These are phyloP conservation scores for Microcera coccophila DNA, from an alignment of 2,329 filamentous ascomycete species.

Conservation along the genomic window DNA sequence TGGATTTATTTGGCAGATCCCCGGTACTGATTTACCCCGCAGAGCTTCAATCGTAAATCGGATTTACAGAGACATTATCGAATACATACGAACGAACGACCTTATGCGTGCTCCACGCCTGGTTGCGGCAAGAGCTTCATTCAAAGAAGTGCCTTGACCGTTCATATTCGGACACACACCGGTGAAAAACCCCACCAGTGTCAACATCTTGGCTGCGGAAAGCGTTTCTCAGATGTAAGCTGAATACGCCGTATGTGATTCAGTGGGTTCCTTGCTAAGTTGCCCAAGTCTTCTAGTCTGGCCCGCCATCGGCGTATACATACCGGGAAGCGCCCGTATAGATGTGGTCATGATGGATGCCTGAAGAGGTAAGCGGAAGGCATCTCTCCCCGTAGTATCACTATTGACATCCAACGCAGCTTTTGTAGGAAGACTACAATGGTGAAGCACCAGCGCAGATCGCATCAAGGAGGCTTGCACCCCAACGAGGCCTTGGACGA, in stretches of 20 bases:
- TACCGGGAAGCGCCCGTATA: slow-evolving; percentile 63
- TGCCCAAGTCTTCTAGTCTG: slow-evolving; percentile 57
- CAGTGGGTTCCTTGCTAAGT: slow-evolving; percentile 12
- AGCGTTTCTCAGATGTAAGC: slow-evolving; percentile 66
- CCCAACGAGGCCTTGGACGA: slow-evolving; percentile 52
- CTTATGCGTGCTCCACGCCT: slow-evolving; percentile 57
- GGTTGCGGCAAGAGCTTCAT: slow-evolving; percentile 69
- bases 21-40: slow-evolving; percentile 12
- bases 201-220: slow-evolving; percentile 61
- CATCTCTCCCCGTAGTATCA: neutral
- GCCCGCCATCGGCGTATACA: slow-evolving; percentile 63
- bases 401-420: slow-evolving; percentile 35
- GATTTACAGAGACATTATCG: slow-evolving; percentile 67
- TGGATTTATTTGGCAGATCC: neutral
- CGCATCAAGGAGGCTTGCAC: slow-evolving; percentile 56
- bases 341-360: slow-evolving; percentile 58
- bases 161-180: slow-evolving; percentile 67
- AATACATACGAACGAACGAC: slow-evolving; percentile 68
- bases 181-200: slow-evolving; percentile 70
- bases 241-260: too few relatives aligned
- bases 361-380: slow-evolving; percentile 50
- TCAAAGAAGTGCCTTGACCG: slow-evolving; percentile 65
- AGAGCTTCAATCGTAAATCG: slow-evolving; percentile 72
- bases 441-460: slow-evolving; percentile 63
- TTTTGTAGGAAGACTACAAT: slow-evolving; percentile 71